These are phyloP conservation scores for Aspergillus heteromorphus DNA, from an alignment of 495 filamentous ascomycete genomes.

Conservation along the genomic window DNA sequence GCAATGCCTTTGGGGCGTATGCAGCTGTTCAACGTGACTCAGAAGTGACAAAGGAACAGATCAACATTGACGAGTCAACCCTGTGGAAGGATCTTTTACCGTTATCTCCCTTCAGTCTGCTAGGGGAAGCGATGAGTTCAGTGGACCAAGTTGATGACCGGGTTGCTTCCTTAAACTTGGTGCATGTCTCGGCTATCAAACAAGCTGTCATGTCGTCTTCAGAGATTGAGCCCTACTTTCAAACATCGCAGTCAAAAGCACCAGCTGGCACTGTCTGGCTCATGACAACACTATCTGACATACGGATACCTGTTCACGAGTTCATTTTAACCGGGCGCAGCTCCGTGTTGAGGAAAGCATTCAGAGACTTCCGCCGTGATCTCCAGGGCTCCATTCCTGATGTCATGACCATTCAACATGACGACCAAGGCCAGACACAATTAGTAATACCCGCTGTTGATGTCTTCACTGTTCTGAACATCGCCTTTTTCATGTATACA, in stretches of 20 bases:
- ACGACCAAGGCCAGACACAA: conserved; percentile 41
- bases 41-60: conserved; percentile 71
- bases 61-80: conserved; percentile 54
- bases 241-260: conserved; percentile 14
- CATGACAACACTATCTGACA: conserved; percentile 55
- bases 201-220: conserved; percentile 45
- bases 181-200: conserved; percentile 28
- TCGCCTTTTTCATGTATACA: conserved; percentile 75
- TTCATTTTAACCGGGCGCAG: conserved; percentile 75
- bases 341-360: conserved; percentile 55
- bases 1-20: conserved; percentile 83
- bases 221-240: conserved; percentile 53
- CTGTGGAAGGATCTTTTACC: conserved; percentile 71
- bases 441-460: conserved; percentile 64
- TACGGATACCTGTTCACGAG: conserved; percentile 73
- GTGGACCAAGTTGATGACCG: conserved; percentile 6
- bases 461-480: conserved; percentile 67
- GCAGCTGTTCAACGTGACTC: conserved; percentile 82
- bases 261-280: conserved; percentile 38
- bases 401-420: conserved; percentile 52
- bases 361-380: conserved; percentile 46
- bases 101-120: conserved; percentile 55
- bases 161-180: conserved; percentile 9
- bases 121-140: conserved; percentile 13
- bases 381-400: conserved; percentile 50